phyloP scores from a whole-genome alignment of 176 grass and related monocot genomes.

The Zizania latifolia region DNA sequence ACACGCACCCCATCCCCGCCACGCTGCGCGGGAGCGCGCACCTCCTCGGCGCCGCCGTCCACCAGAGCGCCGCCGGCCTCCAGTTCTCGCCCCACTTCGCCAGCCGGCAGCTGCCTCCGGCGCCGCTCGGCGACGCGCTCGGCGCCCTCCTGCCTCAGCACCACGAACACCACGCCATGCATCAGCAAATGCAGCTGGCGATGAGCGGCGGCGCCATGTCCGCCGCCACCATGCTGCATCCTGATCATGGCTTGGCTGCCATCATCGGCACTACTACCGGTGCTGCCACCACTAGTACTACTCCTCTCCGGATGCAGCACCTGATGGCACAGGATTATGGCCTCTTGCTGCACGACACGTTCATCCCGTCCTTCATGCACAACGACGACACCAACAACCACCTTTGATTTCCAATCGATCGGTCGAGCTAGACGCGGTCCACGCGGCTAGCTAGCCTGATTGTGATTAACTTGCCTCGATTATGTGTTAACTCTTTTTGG shows the following conservation, averaged over 20 bases:
- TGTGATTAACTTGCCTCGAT: background rate
- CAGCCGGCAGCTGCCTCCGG: slow-evolving; percentile 9
- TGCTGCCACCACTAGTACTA: background rate
- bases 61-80: slow-evolving; percentile 13
- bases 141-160: slow-evolving; percentile 12
- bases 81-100: background rate
- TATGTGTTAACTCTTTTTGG: slow-evolving; percentile 26
- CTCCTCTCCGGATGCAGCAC: slow-evolving; percentile 48
- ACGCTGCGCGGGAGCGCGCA: slow-evolving; percentile 56
- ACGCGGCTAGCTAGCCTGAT: background rate
- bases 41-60: slow-evolving; percentile 44
- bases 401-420: slow-evolving; percentile 20
- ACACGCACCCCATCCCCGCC: slow-evolving; percentile 68
- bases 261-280: background rate
- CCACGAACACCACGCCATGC: slow-evolving; percentile 14
- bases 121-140: background rate
- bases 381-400: background rate
- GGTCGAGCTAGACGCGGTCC: background rate
- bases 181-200: slow-evolving; percentile 6
- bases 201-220: background rate
- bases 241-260: background rate
- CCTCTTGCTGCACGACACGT: slow-evolving; percentile 88
- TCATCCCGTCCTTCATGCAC: slow-evolving; percentile 50
- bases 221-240: background rate
- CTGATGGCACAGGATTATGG: slow-evolving; percentile 65